These are phyloP conservation scores for Mycena floridula DNA, from an alignment of 768 basidiomycete genomes.

Conservation along the genomic window DNA sequence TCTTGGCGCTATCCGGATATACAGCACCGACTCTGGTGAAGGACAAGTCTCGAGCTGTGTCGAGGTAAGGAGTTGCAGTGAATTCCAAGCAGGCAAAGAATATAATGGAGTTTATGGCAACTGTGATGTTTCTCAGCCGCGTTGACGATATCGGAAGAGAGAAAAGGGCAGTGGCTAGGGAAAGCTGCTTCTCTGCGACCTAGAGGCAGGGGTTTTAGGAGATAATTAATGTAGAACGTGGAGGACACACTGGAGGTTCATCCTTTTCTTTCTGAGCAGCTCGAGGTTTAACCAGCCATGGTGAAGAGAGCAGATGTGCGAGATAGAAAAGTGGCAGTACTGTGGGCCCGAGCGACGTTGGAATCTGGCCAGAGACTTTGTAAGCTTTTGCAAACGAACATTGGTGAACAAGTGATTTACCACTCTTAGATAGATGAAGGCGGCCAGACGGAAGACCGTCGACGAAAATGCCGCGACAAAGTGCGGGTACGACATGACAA, in stretches of 20 bases:
- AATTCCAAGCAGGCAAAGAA: constrained; percentile 33
- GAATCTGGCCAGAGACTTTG: background rate
- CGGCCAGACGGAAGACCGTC: background rate
- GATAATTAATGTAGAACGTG: background rate
- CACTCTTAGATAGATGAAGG: constrained; percentile 15
- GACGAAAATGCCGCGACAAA: background rate
- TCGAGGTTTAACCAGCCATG: background rate
- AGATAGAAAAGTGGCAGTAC: background rate
- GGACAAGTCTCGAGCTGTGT: constrained; percentile 45
- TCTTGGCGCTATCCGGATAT: constrained; percentile 55
- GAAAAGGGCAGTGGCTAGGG: too few species aligned
- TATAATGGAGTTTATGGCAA: constrained; percentile 10
- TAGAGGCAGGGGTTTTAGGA: constrained; percentile 6
- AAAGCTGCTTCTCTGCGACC: too few species aligned
- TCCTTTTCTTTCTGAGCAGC: background rate
- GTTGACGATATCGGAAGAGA: constrained; percentile 23
- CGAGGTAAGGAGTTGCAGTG: constrained; percentile 46
- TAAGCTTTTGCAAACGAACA: too few species aligned
- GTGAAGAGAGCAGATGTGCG: background rate
- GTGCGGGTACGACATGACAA: too few species aligned
- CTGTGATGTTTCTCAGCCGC: constrained; percentile 8
- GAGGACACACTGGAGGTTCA: background rate
- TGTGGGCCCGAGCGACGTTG: background rate
- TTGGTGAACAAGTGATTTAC: constrained; percentile 1
- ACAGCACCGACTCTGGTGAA: constrained; percentile 72